A percentile compares a stretch with the other conserved stretches of the same genome.
These are phyloP conservation scores for Kazachstania psychrophila DNA, from an alignment of 805 yeast genomes.

Conservation along the genomic window DNA sequence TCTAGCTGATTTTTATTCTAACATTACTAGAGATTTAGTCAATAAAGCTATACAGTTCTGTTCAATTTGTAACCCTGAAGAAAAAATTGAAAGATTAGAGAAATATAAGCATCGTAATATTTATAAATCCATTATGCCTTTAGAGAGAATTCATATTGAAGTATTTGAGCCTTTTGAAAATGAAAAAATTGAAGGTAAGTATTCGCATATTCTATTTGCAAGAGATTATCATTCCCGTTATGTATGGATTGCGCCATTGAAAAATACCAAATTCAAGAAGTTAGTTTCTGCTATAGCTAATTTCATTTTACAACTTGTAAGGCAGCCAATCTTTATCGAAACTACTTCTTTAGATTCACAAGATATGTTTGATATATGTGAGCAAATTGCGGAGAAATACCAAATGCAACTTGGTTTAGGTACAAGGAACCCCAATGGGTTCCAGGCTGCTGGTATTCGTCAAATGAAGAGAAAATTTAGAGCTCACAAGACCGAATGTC, in stretches of 20 bases:
- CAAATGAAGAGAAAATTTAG: conserved; percentile 12
- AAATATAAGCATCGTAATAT: conserved; percentile 13
- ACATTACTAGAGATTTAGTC: conserved; percentile 18
- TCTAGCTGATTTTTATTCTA: conserved; percentile 18
- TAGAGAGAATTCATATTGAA: conserved; percentile 26
- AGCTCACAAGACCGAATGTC: conserved; percentile 14
- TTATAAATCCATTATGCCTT: conserved; percentile 16
- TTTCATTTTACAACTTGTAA: conserved; percentile 15
- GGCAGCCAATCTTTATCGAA: conserved; percentile 25
- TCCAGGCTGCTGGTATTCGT: conserved; percentile 15
- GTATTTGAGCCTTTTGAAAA: conserved; percentile 20
- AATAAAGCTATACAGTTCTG: conserved; percentile 19
- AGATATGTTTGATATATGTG: conserved; percentile 24
- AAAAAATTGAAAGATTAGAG: conserved; percentile 6
- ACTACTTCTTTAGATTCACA: conserved; percentile 23
- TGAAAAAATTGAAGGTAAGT: conserved; percentile 19
- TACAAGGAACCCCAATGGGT: conserved; percentile 8
- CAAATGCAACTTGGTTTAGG: conserved; percentile 25
- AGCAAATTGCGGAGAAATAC: conserved; percentile 16
- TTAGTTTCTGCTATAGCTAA: conserved; percentile 12
- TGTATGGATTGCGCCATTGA: conserved; percentile 27
- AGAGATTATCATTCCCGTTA: conserved; percentile 26
- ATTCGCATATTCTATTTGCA: conserved; percentile 21
- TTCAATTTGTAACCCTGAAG: conserved; percentile 22
- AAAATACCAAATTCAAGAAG: conserved; percentile 16